Percentiles rank a stretch among this genome's conserved stretches.
Conservation (phyloP, 345 rosid species). For the Ceriops zippeliana region DNA sequence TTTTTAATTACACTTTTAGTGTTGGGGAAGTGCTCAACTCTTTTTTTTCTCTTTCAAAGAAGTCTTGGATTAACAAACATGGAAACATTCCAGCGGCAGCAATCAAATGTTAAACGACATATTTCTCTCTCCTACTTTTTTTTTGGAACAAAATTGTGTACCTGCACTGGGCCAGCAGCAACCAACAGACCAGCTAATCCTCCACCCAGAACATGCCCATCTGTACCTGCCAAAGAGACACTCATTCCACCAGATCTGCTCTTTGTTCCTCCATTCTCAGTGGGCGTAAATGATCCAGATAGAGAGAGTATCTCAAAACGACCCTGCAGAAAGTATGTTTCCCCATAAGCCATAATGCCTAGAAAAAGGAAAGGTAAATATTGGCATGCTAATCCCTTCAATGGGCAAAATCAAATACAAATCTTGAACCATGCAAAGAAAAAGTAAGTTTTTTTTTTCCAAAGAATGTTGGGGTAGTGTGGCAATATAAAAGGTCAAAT, state of each 20-base stretch:
- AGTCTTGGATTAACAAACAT: no score
- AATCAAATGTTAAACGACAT: no score
- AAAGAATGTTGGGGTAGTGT: not conserved
- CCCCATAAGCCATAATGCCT: not conserved
- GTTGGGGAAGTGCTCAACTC: not conserved
- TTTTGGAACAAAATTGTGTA: constrained; percentile 11
- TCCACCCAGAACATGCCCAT: constrained; percentile 92
- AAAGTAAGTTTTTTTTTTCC: not conserved
- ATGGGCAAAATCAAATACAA: not conserved
- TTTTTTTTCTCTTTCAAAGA: no score
- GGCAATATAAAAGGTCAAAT: not conserved
- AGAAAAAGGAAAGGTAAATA: not conserved
- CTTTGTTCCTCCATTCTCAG: constrained; percentile 62
- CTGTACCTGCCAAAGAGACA: constrained; percentile 83
- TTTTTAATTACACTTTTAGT: no score
- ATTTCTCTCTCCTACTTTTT: not conserved
- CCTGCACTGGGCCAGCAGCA: constrained; percentile 97
- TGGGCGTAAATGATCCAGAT: constrained; percentile 77
- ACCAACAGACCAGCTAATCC: constrained; percentile 84
- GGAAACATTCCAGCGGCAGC: no score
- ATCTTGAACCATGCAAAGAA: not conserved
- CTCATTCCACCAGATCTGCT: constrained; percentile 99
- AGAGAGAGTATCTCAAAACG: constrained; percentile 95
- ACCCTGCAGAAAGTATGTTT: constrained; percentile 43
- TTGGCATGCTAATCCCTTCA: not conserved